Percentiles rank a stretch among this genome's conserved stretches.
Evolutionary conservation across 2,329 filamentous ascomycete genomes (phyloP).

Genomic region (Neonectria ditissima): DNA sequence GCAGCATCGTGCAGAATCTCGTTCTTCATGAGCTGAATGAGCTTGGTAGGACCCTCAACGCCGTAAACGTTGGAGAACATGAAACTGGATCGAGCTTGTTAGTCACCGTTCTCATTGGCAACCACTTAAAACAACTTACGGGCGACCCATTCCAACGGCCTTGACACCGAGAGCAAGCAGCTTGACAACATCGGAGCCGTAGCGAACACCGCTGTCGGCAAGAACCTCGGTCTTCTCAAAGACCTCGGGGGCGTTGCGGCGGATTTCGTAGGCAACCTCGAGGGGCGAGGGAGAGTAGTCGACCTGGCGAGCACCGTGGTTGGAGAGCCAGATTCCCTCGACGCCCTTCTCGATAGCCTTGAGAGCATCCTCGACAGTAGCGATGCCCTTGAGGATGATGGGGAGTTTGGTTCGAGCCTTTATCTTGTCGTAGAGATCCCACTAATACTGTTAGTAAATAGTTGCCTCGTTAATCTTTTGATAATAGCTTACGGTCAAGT

Average conservation of each 20-base stretch:
- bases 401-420: conserved; percentile 49
- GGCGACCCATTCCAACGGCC: conserved; percentile 57
- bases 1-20: conserved; percentile 55
- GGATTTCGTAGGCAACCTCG: conserved; percentile 47
- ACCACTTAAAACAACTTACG: conserved; percentile 24
- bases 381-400: conserved; percentile 54
- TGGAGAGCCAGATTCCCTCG: conserved; percentile 54
- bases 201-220: conserved; percentile 54
- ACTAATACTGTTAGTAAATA: conserved; percentile 24
- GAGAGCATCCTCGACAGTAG: conserved; percentile 53
- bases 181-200: conserved; percentile 55
- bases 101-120: neutral
- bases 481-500: conserved; percentile 32
- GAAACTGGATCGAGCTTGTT: conserved; percentile 40
- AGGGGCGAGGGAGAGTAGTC: conserved; percentile 48
- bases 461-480: neutral
- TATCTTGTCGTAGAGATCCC: conserved; percentile 47
- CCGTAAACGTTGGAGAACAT: conserved; percentile 66
- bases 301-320: conserved; percentile 57
- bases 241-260: conserved; percentile 52
- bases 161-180: conserved; percentile 54
- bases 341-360: conserved; percentile 49
- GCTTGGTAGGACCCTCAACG: conserved; percentile 58
- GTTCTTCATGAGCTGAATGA: conserved; percentile 60
- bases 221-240: conserved; percentile 52